phyloP scores from a whole-genome alignment of 345 rosid genomes.

The Stellera chamaejasme region DNA sequence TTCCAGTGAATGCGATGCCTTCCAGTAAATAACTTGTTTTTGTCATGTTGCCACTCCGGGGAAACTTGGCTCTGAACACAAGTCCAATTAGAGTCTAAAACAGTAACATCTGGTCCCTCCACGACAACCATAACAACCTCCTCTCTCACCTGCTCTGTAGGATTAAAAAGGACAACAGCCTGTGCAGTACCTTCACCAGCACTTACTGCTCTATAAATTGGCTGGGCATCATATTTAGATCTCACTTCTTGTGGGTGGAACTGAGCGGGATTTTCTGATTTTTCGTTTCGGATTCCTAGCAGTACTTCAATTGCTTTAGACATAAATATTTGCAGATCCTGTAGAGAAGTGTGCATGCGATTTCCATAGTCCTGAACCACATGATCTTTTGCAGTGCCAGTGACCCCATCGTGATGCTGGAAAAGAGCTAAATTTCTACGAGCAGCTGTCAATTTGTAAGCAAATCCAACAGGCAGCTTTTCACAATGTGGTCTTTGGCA shows the following conservation, averaged over 20 bases:
- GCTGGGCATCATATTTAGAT: constrained; percentile 76
- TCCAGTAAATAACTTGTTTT: constrained; percentile 59
- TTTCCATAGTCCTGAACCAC: constrained; percentile 89
- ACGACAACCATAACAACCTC: constrained; percentile 77
- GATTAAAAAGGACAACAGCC: constrained; percentile 73
- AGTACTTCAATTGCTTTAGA: constrained; percentile 87
- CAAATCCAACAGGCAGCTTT: constrained; percentile 62
- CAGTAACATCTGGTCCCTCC: constrained; percentile 63
- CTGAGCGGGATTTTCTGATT: constrained; percentile 67
- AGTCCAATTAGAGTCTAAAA: constrained; percentile 82
- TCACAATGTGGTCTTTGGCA: constrained; percentile 88
- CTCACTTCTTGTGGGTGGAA: constrained; percentile 79
- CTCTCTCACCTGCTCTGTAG: constrained; percentile 77
- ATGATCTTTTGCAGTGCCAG: constrained; percentile 94
- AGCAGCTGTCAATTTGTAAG: constrained; percentile 86
- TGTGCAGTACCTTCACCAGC: constrained; percentile 72
- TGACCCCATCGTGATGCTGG: constrained; percentile 99
- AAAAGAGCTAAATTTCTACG: constrained; percentile 96
- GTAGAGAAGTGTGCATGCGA: constrained; percentile 88
- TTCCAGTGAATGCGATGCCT: constrained; percentile 88
- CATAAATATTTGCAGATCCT: constrained; percentile 91
- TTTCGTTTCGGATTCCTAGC: constrained; percentile 78
- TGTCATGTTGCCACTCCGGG: constrained; percentile 86
- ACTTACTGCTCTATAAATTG: constrained; percentile 58
- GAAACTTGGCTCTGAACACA: constrained; percentile 87